phyloP scores from a whole-genome alignment of 805 yeast genomes.

The Saccharomyces mikatae region DNA sequence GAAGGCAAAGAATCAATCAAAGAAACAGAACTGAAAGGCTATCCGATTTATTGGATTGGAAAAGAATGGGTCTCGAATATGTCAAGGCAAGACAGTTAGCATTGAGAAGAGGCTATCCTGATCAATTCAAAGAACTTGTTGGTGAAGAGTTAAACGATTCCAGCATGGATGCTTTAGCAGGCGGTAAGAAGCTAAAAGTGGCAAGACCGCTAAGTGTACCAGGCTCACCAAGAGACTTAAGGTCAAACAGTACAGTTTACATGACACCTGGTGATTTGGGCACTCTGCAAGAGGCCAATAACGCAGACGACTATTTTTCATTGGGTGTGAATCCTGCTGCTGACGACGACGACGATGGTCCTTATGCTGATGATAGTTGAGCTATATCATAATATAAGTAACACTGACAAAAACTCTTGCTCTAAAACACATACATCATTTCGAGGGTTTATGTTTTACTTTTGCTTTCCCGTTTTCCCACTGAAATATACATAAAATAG shows the following conservation, averaged over 20 bases:
- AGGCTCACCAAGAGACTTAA: conserved; percentile 72
- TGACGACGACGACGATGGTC: conserved; percentile 37
- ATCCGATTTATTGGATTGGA: conserved; percentile 92
- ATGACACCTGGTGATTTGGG: conserved; percentile 99
- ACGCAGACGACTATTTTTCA: conserved; percentile 68
- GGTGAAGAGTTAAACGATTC: conserved; percentile 26
- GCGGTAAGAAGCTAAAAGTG: conserved; percentile 51
- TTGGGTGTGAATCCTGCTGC: conserved; percentile 29
- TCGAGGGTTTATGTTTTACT: not conserved
- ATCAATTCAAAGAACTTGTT: conserved; percentile 45
- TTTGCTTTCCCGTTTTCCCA: not conserved
- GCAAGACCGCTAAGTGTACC: conserved; percentile 94
- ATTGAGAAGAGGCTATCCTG: conserved; percentile 88
- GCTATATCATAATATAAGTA: conserved; percentile 18
- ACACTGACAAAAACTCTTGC: conserved; percentile 30
- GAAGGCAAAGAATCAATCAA: conserved; percentile 96
- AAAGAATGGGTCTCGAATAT: conserved; percentile 94
- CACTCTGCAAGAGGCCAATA: conserved; percentile 84
- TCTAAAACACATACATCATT: not conserved
- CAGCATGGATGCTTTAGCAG: conserved; percentile 27
- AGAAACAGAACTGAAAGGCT: conserved; percentile 94
- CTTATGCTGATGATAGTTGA: conserved; percentile 27
- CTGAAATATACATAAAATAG: not conserved
- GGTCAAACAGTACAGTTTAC: conserved; percentile 39
- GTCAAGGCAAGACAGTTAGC: conserved; percentile 90